Evolutionary conservation across 768 basidiomycete genomes (phyloP), one percentile per base, ranked within the genome.

Genomic region (Leccinum incarnatum): DNA sequence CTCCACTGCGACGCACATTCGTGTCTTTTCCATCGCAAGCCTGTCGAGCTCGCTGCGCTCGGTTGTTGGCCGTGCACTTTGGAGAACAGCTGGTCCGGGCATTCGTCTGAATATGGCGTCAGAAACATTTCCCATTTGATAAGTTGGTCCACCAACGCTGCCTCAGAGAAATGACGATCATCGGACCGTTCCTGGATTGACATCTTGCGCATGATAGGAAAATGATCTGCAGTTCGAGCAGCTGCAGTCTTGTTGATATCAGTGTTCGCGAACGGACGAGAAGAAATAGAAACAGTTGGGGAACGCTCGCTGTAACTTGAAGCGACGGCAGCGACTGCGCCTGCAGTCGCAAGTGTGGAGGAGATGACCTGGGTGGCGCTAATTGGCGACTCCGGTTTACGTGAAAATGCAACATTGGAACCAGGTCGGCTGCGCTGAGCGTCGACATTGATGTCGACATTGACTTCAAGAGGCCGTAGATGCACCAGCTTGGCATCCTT

Each of bases 101-200:
- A 21, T 32, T 29, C 8, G 64, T 27, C 66, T 68, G 48, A 34
- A 51, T 7, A 4, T 15, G 17, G 27, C 17, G 5, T 67, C 50
- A 62, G 30, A 59, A 29, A 17, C 15, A 4, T 32, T 2, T 25
- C 10, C 17, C 17, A 10, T 3, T 23, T 2, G 12, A 32, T 11
- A 45, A 53, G n/a, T 37, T 3, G 29, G 49, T 17, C 32, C 15
- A 66, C 64, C 2, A 27, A 69, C 64, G 15, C 27, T 2, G 21
- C 15, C 27, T 54, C 19, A 17, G 52, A 30, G n/a, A 12, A 15
- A 37, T 12, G 21, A 8, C 17, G 57, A 19, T 57, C 32, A 19
- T 48, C 10, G 5, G 12, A 11, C n/a, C 27, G 47, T 40, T 56
- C 40, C 25, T 42, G 27, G 1, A 25, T 12, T 14, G 17, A 10